Conservation (phyloP, 2,329 filamentous ascomycete genomes). For the Clonostachys sp. region DNA sequence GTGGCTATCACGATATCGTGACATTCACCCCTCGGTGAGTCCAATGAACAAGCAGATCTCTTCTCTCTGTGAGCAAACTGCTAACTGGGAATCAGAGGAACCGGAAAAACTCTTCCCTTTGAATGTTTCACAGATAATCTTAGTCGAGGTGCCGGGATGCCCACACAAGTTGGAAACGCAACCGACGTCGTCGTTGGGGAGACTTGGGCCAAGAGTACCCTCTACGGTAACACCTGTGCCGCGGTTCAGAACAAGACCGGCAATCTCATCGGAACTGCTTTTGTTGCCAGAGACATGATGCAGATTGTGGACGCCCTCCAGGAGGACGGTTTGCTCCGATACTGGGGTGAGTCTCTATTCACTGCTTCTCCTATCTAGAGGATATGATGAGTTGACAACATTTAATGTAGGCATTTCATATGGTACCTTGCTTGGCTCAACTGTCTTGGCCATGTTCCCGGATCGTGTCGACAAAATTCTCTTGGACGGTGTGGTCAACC, state of each 20-base stretch:
- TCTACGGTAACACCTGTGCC: slow-evolving; percentile 11
- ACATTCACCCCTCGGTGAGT: slow-evolving; percentile 17
- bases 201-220: slow-evolving; percentile 12
- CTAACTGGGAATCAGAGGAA: slow-evolving; percentile 11
- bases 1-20: slow-evolving; percentile 16
- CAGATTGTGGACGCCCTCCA: slow-evolving; percentile 33
- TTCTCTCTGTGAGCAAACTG: not conserved
- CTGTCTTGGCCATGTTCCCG: slow-evolving; percentile 33
- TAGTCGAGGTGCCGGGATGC: not conserved
- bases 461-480: slow-evolving; percentile 29
- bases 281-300: slow-evolving; percentile 37
- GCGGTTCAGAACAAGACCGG: slow-evolving; percentile 19
- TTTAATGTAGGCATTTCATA: slow-evolving; percentile 27
- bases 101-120: slow-evolving; percentile 15
- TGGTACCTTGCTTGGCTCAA: slow-evolving; percentile 30
- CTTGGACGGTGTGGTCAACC: slow-evolving; percentile 27
- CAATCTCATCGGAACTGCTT: slow-evolving; percentile 32
- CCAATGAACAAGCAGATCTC: no score
- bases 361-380: not conserved
- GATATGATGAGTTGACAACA: not conserved
- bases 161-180: slow-evolving; percentile 4
- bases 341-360: slow-evolving; percentile 17
- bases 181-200: slow-evolving; percentile 10
- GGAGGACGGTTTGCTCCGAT: slow-evolving; percentile 27
- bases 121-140: slow-evolving; percentile 9